phyloP scores from a whole-genome alignment of 1,284 basidiomycete genomes.

The Microbotryum silenes-acaulis region DNA sequence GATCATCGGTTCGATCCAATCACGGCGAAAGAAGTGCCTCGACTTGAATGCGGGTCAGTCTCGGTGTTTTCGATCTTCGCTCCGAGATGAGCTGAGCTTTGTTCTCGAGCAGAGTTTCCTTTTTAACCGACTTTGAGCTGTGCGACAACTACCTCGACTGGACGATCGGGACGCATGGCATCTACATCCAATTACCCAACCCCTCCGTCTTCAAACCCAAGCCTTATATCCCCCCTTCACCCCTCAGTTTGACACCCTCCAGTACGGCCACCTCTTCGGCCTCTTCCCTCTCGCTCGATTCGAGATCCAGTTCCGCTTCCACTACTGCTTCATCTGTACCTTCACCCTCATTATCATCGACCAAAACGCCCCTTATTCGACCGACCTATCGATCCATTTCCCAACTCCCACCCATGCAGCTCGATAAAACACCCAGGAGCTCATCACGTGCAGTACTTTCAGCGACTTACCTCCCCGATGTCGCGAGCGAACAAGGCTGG shows the following conservation, averaged over 20 bases:
- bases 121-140: conserved; percentile 87
- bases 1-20: conserved; percentile 56
- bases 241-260: conserved; percentile 50
- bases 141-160: conserved; percentile 81
- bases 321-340: background rate
- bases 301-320: background rate
- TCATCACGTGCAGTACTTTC: conserved; percentile 47
- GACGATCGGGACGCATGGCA: conserved; percentile 85
- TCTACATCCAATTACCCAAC: conserved; percentile 77
- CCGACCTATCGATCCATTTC: conserved; percentile 21
- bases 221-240: conserved; percentile 49
- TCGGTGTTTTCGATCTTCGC: background rate
- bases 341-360: conserved; percentile 1
- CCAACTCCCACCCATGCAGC: conserved; percentile 16
- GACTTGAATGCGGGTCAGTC: conserved; percentile 75
- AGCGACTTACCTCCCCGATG: conserved; percentile 91
- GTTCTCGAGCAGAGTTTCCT: conserved; percentile 59
- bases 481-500: conserved; percentile 90
- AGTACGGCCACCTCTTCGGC: conserved; percentile 4
- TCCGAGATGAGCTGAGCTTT: background rate
- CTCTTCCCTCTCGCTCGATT: conserved; percentile 1
- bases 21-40: conserved; percentile 62
- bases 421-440: conserved; percentile 10
- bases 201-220: conserved; percentile 45
- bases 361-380: background rate